These are phyloP conservation scores for Pachyrhizus erosus DNA, from an alignment of 306 rosid species.

Conservation along the genomic window DNA sequence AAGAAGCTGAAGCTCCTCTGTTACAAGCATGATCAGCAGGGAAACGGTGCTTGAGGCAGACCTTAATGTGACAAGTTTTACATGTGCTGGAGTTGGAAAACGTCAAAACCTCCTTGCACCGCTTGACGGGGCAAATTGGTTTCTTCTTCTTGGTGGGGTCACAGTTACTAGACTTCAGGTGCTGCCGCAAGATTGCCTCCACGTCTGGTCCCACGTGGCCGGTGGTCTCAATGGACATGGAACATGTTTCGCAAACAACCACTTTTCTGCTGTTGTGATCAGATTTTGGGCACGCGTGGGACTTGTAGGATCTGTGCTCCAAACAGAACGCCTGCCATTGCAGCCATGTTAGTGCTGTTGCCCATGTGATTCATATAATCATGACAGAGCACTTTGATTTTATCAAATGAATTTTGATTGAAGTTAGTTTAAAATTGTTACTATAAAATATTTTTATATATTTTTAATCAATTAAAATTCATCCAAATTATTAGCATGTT, in stretches of 20 bases:
- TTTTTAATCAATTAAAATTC: too few relatives aligned
- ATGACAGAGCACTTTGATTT: not conserved
- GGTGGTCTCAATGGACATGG: slow-evolving; percentile 77
- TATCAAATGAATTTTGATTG: not conserved
- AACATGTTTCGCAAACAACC: slow-evolving; percentile 74
- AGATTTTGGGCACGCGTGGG: slow-evolving; percentile 75
- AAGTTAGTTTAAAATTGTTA: not conserved
- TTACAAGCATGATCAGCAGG: slow-evolving; percentile 79
- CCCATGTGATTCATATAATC: not conserved
- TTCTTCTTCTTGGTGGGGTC: slow-evolving; percentile 83
- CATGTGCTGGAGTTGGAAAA: slow-evolving; percentile 77
- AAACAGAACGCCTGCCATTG: slow-evolving; percentile 72
- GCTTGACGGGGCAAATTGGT: slow-evolving; percentile 69
- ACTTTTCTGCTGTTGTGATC: slow-evolving; percentile 86
- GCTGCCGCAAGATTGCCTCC: slow-evolving; percentile 58
- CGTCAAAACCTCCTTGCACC: slow-evolving; percentile 78
- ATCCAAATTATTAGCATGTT: too few relatives aligned
- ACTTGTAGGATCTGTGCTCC: slow-evolving; percentile 77
- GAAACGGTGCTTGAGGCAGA: slow-evolving; percentile 87
- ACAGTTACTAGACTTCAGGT: slow-evolving; percentile 66
- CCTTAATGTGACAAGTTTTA: slow-evolving; percentile 73
- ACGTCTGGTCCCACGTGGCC: slow-evolving; percentile 52
- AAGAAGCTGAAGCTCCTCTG: slow-evolving; percentile 4
- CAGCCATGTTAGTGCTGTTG: not conserved
- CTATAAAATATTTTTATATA: too few relatives aligned